Evolutionary conservation across 1,284 basidiomycete species (phyloP).

Genomic region (Microbotryomycetes sp.): DNA sequence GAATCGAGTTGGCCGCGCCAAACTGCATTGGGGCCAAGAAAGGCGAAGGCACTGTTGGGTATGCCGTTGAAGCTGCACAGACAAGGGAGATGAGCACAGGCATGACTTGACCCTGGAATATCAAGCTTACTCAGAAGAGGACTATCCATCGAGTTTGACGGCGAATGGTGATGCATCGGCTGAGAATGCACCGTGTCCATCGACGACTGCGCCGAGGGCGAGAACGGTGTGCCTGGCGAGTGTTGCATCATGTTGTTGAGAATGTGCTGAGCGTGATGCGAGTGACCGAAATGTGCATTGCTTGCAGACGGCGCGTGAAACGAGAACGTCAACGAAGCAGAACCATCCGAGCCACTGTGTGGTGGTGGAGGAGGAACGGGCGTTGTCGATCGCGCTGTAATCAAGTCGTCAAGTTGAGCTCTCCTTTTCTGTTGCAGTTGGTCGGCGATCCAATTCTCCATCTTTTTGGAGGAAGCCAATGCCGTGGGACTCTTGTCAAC

Average conservation of each 20-base stretch:
- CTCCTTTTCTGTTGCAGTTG: not conserved
- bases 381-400: not conserved
- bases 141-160: not conserved
- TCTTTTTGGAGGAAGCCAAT: not conserved
- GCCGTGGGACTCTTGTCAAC: not conserved
- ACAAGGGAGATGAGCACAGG: too few species aligned
- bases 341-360: not conserved
- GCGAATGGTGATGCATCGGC: not conserved
- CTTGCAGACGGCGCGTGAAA: too few species aligned
- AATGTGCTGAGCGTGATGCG: not conserved
- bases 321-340: not conserved
- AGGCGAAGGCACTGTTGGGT: not conserved
- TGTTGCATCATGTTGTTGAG: not conserved
- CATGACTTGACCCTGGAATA: too few species aligned
- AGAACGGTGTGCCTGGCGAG: not conserved
- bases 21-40: not conserved
- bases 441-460: constrained; percentile 1
- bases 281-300: not conserved
- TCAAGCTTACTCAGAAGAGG: not conserved
- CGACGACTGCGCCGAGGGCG: not conserved
- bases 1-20: not conserved
- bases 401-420: not conserved
- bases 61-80: not conserved
- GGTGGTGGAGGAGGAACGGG: not conserved
- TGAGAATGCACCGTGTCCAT: not conserved